Evolutionary conservation across 495 filamentous ascomycete species (phyloP).

Genomic region (Podospora conica): DNA sequence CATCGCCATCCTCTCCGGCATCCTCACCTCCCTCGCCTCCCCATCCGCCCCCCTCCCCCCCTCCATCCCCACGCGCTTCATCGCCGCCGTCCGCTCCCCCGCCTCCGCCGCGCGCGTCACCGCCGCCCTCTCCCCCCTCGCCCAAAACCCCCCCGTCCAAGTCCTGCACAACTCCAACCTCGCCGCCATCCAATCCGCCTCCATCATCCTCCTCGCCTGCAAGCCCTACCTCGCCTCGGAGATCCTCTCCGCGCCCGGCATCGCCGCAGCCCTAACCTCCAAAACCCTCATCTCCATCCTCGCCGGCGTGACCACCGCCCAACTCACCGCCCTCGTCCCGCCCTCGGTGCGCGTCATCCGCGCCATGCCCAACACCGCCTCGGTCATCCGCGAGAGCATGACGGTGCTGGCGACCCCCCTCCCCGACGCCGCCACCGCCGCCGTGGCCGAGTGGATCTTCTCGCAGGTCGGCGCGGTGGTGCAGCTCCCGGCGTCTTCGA

Average conservation of each 20-base stretch:
- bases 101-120: slow-evolving; percentile 59
- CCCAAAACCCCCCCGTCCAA: slow-evolving; percentile 35
- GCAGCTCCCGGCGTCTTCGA: slow-evolving; percentile 54
- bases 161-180: slow-evolving; percentile 53
- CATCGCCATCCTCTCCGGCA: slow-evolving; percentile 75
- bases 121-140: slow-evolving; percentile 48
- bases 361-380: slow-evolving; percentile 73
- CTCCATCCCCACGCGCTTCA: slow-evolving; percentile 62
- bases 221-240: slow-evolving; percentile 69
- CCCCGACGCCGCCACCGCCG: slow-evolving; percentile 41
- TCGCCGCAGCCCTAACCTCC: slow-evolving; percentile 61
- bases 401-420: slow-evolving; percentile 67
- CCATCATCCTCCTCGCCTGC: slow-evolving; percentile 66
- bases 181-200: slow-evolving; percentile 48
- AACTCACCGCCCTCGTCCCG: slow-evolving; percentile 58
- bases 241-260: slow-evolving; percentile 57
- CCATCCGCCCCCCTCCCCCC: slow-evolving; percentile 28
- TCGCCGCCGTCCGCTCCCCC: slow-evolving; percentile 64
- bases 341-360: slow-evolving; percentile 51
- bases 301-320: slow-evolving; percentile 65
- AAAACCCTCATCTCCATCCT: slow-evolving; percentile 82
- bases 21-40: slow-evolving; percentile 58
- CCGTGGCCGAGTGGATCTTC: slow-evolving; percentile 74
- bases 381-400: slow-evolving; percentile 69
- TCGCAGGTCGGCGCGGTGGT: slow-evolving; percentile 61